These are phyloP conservation scores for Meira nashicola DNA, from an alignment of 1,284 basidiomycete species.

Conservation along the genomic window DNA sequence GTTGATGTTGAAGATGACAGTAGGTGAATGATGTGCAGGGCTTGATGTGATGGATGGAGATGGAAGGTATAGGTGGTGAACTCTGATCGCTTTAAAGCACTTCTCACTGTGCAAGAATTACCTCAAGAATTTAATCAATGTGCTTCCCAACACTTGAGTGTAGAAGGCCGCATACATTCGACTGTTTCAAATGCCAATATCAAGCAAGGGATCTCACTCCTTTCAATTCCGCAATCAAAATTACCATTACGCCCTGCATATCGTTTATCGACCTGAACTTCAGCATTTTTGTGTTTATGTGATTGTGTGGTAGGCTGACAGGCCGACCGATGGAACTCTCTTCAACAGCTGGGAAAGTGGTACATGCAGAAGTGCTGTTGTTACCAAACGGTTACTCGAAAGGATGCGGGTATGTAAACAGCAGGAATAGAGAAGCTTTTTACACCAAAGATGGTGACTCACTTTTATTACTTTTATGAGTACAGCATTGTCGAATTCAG, in stretches of 20 bases:
- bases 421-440: neutral
- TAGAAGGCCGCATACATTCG: no score
- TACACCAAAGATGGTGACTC: neutral
- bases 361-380: conserved; percentile 95
- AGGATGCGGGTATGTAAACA: conserved; percentile 64
- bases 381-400: conserved; percentile 95
- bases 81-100: no score
- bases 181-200: no score
- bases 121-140: no score
- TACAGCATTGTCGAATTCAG: conserved; percentile 44
- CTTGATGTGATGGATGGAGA: neutral
- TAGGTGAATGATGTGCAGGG: neutral
- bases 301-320: conserved; percentile 34
- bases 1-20: conserved; percentile 56
- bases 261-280: no score
- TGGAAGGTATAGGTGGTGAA: no score
- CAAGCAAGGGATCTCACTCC: no score
- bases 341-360: conserved; percentile 62
- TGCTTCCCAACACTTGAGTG: no score
- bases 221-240: no score
- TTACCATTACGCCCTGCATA: no score
- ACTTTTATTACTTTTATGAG: neutral
- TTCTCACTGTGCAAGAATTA: no score
- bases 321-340: neutral
- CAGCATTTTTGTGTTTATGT: neutral